Evolutionary conservation across 2,329 filamentous ascomycete species (phyloP), one percentile per base, ranked within the genome.

Genomic region (Rutstroemia sp.): DNA sequence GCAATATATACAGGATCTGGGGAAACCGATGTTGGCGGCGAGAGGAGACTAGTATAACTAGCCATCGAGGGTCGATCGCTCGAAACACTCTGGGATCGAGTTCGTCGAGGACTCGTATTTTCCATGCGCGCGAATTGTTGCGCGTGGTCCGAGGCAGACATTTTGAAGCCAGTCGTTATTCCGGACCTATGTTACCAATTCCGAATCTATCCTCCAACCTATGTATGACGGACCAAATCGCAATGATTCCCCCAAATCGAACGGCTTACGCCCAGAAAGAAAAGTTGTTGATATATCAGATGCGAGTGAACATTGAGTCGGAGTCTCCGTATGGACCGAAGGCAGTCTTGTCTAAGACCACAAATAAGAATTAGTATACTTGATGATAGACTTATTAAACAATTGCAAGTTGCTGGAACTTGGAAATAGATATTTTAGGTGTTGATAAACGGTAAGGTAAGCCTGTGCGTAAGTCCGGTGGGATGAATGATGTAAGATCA

Each of bases 1-100:
- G 92, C 92, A 66, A 99, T 92, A 73, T 95, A 99, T 17, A 85
- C 88, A 30, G 94, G 86, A 62, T 87, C 78, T 9, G 92, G 94
- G 47, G 84, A 84, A 57, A 92, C 80, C 50, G 76, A 76, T 37
- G 81, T 70, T 17, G 89, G 87, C 52, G 88, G 87, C 48, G 83
- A 81, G 70, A 82, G 77, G 50, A 87, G 73, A 65, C 79, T 79
- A 67, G 77, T 75, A 70, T 73, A 75, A 19, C 79, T 75, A 60
- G 80, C 76, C 60, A 78, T 74, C 5, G 86, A 88, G 23, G 84
- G 82, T 58, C 81, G 75, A 70, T 89, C 87, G 75, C 86, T 89
- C 59, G 84, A 88, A 61, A 87, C 78, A 71, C 86, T 89, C 62
- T 80, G 79, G 27, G 67, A 67, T 60, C 66, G 58, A 25, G 48